Percentiles rank a stretch among this genome's conserved stretches.
Evolutionary conservation across 2,329 filamentous ascomycete species (phyloP).

Genomic region (Monascus ruber): DNA sequence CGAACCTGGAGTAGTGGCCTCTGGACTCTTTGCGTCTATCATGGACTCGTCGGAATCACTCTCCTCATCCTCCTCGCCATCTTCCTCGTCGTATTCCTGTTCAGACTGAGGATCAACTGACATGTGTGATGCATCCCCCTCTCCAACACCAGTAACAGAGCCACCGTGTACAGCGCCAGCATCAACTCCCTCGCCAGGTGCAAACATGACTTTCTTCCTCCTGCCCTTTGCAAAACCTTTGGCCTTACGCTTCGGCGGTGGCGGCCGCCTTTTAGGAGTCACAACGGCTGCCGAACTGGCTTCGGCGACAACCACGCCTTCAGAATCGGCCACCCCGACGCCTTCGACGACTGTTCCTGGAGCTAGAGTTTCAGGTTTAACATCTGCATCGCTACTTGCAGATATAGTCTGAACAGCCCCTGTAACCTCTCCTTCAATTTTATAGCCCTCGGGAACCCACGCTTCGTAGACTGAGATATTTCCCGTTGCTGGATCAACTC

Average conservation of each 20-base stretch:
- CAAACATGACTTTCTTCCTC: conserved; percentile 59
- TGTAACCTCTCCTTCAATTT: conserved; percentile 70
- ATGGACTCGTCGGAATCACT: conserved; percentile 41
- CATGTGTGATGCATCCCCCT: conserved; percentile 34
- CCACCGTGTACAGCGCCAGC: conserved; percentile 27
- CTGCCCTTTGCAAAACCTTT: conserved; percentile 68
- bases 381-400: conserved; percentile 26
- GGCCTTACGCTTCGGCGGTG: conserved; percentile 68
- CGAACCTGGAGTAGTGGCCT: conserved; percentile 21
- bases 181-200: conserved; percentile 31
- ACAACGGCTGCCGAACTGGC: conserved; percentile 32
- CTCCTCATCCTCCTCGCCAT: conserved; percentile 39
- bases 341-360: conserved; percentile 50
- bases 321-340: conserved; percentile 48
- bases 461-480: conserved; percentile 78
- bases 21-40: conserved; percentile 34
- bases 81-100: conserved; percentile 38
- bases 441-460: conserved; percentile 66
- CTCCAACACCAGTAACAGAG: conserved; percentile 25
- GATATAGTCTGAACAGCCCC: conserved; percentile 39
- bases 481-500: conserved; percentile 61
- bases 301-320: conserved; percentile 47
- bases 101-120: conserved; percentile 30
- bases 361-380: conserved; percentile 34
- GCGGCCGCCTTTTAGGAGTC: conserved; percentile 53